Base-by-base conservation (phyloP, 495 filamentous ascomycete genomes). In the Cetradonia linearis region DNA sequence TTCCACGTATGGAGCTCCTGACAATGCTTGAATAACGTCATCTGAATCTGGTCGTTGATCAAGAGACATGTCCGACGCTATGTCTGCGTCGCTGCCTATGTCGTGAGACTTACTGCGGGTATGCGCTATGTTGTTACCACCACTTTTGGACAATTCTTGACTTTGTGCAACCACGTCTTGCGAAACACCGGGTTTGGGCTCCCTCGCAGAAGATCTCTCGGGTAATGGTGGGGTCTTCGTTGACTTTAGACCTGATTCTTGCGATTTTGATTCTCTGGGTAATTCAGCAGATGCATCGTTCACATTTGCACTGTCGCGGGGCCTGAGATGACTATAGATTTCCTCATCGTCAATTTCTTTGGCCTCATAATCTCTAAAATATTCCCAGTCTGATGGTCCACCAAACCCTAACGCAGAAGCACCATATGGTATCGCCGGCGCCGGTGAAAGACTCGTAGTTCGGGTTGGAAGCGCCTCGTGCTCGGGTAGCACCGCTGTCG, bases 331-430 rank as follows among this genome's bases (percentile, higher is more conserved):
- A 33, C 56, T 57, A 59, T 66, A 68, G 38, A 68, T 28, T 23
- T 66, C 67, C 31, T 65, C 65, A 52, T 72, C 69, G 42, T 72
- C 70, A 38, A 71, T 58, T 52, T 70, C 70, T 59, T 68, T 67
- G 14, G 70, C 67, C 44, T 69, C 63, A 37, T 68, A 70, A 33
- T 68, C 61, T 8, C 65, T 71, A 61, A 83, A 74, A 64, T 81
- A 76, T 57, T 83, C 81, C 81, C 80, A 83, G 59, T 81, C 81
- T n/a, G 80, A 82, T 1, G 80, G 81, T 1, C 76, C 74, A 8
- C 78, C 79, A 56, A 70, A 66, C 0, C 81, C 80, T 37, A 84
- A 63, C 16, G 77, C 77, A 56, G 79, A 81, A 31, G 68, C 68
- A 38, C 57, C 61, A 40, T 65, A 65, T 6, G 62, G 37, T 27